A percentile compares a stretch with the other conserved stretches of the same genome.
phyloP scores from a whole-genome alignment of 2,329 filamentous ascomycete species.

The Metarhizium robertsii region DNA sequence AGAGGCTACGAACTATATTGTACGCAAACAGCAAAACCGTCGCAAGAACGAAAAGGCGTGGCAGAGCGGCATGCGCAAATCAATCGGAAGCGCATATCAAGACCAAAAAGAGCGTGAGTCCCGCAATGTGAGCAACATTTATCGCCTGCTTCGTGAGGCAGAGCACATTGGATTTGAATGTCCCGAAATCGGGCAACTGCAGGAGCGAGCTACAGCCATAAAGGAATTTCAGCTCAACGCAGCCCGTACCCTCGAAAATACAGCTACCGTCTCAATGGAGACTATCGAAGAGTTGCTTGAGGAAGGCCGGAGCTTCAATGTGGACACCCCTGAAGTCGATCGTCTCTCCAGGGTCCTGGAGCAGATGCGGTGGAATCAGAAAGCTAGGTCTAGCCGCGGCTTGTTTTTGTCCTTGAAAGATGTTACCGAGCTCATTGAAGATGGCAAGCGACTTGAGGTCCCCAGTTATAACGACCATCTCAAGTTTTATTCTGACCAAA shows the following conservation, averaged over 20 bases:
- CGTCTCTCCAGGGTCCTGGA: slow-evolving; percentile 70
- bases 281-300: slow-evolving; percentile 90
- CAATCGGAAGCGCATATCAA: slow-evolving; percentile 40
- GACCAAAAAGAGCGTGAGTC: slow-evolving; percentile 80
- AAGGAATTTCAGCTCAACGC: slow-evolving; percentile 75
- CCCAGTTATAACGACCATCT: slow-evolving; percentile 74
- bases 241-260: slow-evolving; percentile 57
- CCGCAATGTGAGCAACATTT: slow-evolving; percentile 82
- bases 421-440: slow-evolving; percentile 67
- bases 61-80: slow-evolving; percentile 65
- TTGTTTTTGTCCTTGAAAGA: slow-evolving; percentile 66
- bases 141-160: slow-evolving; percentile 72
- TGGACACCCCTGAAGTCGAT: slow-evolving; percentile 84
- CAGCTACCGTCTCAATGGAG: slow-evolving; percentile 52
- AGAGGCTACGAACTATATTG: slow-evolving; percentile 91
- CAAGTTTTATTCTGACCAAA: slow-evolving; percentile 65
- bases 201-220: slow-evolving; percentile 78
- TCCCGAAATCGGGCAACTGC: slow-evolving; percentile 76
- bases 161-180: slow-evolving; percentile 88
- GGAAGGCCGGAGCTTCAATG: slow-evolving; percentile 77
- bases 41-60: slow-evolving; percentile 88
- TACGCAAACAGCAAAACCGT: slow-evolving; percentile 93
- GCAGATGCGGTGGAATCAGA: slow-evolving; percentile 81
- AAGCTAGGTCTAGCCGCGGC: slow-evolving; percentile 55
- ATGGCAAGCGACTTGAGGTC: slow-evolving; percentile 69